phyloP scores from a whole-genome alignment of 768 basidiomycete genomes.

The Suillus occidentalis region DNA sequence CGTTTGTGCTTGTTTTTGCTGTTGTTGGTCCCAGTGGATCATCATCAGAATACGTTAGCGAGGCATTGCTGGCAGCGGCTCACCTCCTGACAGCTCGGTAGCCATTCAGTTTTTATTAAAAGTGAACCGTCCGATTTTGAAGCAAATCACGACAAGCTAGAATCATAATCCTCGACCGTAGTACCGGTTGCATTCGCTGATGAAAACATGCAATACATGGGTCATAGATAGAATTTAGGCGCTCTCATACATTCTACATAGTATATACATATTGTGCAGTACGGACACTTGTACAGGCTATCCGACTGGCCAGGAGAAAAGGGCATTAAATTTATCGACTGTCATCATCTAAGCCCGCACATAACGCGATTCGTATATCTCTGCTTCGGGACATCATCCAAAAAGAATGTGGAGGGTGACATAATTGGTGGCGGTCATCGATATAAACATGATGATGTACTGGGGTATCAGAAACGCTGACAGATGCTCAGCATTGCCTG shows the following conservation, averaged over 20 bases:
- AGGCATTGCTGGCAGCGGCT: background rate
- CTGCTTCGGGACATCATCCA: slow-evolving; percentile 13
- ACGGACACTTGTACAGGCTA: background rate
- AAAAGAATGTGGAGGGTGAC: slow-evolving; percentile 39
- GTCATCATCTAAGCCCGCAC: background rate
- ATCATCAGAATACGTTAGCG: background rate
- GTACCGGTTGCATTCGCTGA: background rate
- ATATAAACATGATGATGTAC: slow-evolving; percentile 41
- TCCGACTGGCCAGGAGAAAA: background rate
- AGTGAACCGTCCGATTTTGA: background rate
- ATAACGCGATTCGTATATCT: background rate
- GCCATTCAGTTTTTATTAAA: background rate
- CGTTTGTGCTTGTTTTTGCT: background rate
- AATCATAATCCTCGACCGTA: background rate
- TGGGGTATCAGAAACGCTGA: slow-evolving; percentile 65
- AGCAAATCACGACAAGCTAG: background rate
- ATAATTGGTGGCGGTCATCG: slow-evolving; percentile 38
- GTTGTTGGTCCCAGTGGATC: background rate
- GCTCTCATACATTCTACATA: background rate
- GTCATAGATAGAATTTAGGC: background rate
- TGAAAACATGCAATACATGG: background rate
- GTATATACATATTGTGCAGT: too few species aligned
- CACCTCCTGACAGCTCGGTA: background rate
- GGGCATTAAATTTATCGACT: background rate
- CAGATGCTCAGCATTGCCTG: slow-evolving; percentile 61